Base-by-base conservation (phyloP, 73 alveolate genomes). In the Blepharisma stoltei region DNA sequence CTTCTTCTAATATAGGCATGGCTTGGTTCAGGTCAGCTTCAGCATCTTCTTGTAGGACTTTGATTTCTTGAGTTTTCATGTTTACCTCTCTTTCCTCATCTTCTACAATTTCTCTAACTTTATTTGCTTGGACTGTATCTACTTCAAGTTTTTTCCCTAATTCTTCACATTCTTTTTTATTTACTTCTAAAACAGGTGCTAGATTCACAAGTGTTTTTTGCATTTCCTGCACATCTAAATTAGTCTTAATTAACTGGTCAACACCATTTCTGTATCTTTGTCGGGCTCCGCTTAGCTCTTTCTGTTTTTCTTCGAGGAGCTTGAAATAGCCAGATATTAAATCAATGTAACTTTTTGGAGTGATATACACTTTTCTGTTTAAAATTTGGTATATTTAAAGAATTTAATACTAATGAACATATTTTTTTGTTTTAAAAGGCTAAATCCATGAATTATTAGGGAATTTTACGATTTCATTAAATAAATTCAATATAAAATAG, bases 311-410 rank as follows among this genome's bases (percentile, higher is more conserved):
- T 14, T 9, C 43, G n/a, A 69, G 79, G 9, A 69, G 11, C 4
- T 69, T 46, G 1, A 44, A 11, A 68, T 93, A 92, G 75, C 92
- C 84, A 67, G 90, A 86, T 67, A 97, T 95, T 82, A 98, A 88
- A 84, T 98, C 99, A 45, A 98, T 86, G 83, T 97, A 98, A 37
- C 98, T 88, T 79, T 97, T 98, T 21, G 99, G 99, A 8, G 99
- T 97, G 44, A 94, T 95, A 86, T 98, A 98, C 50, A 97, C 98
- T 83, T 91, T 92, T 60, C 99, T 83, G 81, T 98, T 94, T 21
- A 90, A 78, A 71, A 69, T 43, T 25, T 69, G 65, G 20, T 53
- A n/a, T n/a, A n/a, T n/a, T n/a, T n/a, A n/a, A n/a, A n/a, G n/a
- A n/a, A n/a, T n/a, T n/a, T n/a, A n/a, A n/a, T n/a, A n/a, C n/a